Conservation (phyloP, 169 alveolate species). For the Cryptosporidium baileyi region DNA sequence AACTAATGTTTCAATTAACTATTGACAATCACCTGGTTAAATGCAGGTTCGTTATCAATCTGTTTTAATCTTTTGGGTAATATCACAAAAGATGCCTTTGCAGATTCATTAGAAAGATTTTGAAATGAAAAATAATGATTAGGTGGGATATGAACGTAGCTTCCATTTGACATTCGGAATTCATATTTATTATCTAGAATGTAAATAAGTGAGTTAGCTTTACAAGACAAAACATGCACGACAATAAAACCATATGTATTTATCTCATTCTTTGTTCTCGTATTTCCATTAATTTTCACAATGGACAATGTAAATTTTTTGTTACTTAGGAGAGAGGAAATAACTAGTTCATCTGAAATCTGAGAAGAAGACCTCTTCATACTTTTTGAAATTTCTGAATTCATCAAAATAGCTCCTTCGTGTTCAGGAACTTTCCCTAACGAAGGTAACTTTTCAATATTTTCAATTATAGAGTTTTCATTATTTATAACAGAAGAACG, state of each 20-base stretch:
- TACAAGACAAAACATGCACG: constrained; percentile 54
- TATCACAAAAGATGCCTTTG: constrained; percentile 49
- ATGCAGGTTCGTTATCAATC: constrained; percentile 57
- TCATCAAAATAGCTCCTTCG: constrained; percentile 66
- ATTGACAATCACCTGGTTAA: background rate
- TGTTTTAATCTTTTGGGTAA: constrained; percentile 23
- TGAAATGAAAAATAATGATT: constrained; percentile 33
- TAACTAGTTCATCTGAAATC: constrained; percentile 39
- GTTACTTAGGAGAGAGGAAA: constrained; percentile 56
- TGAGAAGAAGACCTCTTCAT: constrained; percentile 58
- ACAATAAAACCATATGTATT: constrained; percentile 54
- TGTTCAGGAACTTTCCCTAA: constrained; percentile 67
- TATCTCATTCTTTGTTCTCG: constrained; percentile 43
- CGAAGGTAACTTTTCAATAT: constrained; percentile 59
- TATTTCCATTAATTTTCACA: constrained; percentile 38
- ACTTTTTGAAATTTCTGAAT: constrained; percentile 54
- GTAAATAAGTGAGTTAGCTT: constrained; percentile 52
- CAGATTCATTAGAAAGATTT: constrained; percentile 58
- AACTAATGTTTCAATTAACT: background rate
- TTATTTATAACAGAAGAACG: background rate
- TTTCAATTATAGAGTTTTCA: constrained; percentile 31
- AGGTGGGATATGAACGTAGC: constrained; percentile 65
- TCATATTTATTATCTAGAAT: constrained; percentile 51
- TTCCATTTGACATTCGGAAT: constrained; percentile 48
- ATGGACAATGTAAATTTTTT: constrained; percentile 44